Evolutionary conservation across 2,329 filamentous ascomycete genomes (phyloP).

Genomic region (Exophiala phaeomuriformis): DNA sequence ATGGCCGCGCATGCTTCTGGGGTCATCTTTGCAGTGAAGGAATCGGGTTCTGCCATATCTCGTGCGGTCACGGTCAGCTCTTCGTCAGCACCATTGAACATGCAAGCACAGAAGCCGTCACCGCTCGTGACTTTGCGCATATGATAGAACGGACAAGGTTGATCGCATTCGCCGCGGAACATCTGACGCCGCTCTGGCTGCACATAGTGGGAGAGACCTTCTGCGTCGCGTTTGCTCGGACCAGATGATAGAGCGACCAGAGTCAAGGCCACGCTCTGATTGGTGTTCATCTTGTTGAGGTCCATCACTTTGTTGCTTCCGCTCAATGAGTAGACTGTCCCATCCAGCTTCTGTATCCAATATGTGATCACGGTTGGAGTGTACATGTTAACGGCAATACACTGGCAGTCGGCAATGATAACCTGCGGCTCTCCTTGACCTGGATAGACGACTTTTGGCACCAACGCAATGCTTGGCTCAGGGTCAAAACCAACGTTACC

Average conservation of each 20-base stretch:
- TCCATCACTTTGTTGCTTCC: constrained; percentile 24
- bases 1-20: constrained; percentile 24
- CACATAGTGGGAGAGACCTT: constrained; percentile 4
- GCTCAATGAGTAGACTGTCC: constrained; percentile 20
- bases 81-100: constrained; percentile 19
- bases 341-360: constrained; percentile 23
- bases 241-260: constrained; percentile 11
- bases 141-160: constrained; percentile 17
- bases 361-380: constrained; percentile 21
- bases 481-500: constrained; percentile 19
- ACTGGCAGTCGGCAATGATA: constrained; percentile 21
- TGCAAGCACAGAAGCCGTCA: constrained; percentile 21
- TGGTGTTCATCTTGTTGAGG: constrained; percentile 23
- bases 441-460: constrained; percentile 22
- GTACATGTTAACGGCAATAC: constrained; percentile 27
- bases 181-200: constrained; percentile 15
- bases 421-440: constrained; percentile 17
- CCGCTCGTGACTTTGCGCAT: constrained; percentile 16
- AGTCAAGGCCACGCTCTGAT: constrained; percentile 15
- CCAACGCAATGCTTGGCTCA: constrained; percentile 22
- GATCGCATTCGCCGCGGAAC: constrained; percentile 14
- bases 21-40: constrained; percentile 21
- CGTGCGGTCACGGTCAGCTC: constrained; percentile 5
- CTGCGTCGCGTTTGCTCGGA: constrained; percentile 10
- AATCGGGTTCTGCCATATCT: constrained; percentile 12